Conservation (phyloP, 2,329 filamentous ascomycete genomes). For the Colletotrichum abscissum region DNA sequence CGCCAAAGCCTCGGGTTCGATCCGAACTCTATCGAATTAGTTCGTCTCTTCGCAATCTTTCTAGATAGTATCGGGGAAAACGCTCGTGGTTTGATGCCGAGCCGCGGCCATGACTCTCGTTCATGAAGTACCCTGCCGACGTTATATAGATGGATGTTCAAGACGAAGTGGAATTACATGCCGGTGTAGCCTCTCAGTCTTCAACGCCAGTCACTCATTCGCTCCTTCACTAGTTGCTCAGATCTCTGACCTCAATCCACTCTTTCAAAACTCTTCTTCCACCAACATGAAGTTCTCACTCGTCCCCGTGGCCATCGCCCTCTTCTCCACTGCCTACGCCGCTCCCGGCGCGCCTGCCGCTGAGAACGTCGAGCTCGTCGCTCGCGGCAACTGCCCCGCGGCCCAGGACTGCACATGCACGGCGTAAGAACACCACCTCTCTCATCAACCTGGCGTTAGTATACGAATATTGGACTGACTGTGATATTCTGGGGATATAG, state of each 20-base stretch:
- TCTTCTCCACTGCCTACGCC: background rate
- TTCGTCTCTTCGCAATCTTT: constrained; percentile 8
- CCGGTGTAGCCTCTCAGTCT: background rate
- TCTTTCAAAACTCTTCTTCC: background rate
- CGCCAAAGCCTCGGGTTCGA: background rate
- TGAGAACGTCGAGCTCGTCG: background rate
- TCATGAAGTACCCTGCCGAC: background rate
- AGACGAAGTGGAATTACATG: background rate
- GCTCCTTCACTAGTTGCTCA: background rate
- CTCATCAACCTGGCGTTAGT: background rate
- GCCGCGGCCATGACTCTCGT: background rate
- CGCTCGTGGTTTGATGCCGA: background rate
- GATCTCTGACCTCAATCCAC: background rate
- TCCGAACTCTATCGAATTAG: background rate
- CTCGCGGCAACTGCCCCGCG: constrained; percentile 8
- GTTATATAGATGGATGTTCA: background rate
- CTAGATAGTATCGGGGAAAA: background rate
- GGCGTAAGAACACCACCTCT: background rate
- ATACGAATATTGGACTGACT: background rate
- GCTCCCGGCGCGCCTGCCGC: background rate
- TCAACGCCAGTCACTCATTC: background rate
- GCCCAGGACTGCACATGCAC: constrained; percentile 1
- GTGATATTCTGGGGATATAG: background rate
- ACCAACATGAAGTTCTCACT: constrained; percentile 11
- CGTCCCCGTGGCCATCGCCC: background rate